phyloP scores from a whole-genome alignment of 1,139 yeast genomes.

The Williopsis jadinii region DNA sequence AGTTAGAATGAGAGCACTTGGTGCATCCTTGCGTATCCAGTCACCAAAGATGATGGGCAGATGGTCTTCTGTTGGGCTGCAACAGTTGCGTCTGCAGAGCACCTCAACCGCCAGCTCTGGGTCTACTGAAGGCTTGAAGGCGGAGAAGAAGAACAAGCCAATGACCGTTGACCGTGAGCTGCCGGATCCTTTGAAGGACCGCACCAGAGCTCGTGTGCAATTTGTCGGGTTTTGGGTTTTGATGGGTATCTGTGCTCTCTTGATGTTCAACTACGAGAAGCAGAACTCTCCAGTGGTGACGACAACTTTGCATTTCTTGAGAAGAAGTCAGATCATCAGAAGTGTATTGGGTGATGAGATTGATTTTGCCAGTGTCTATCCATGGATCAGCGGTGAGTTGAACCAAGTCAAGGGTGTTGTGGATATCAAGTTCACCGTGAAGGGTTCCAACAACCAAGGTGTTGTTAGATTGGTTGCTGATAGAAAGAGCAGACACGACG shows the following conservation, averaged over 20 bases:
- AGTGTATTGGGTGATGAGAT: slow-evolving; percentile 68
- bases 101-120: background rate
- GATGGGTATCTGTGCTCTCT: slow-evolving; percentile 56
- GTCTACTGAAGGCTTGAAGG: too few species aligned
- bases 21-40: too few species aligned
- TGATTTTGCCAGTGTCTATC: slow-evolving; percentile 61
- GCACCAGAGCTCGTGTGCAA: slow-evolving; percentile 42
- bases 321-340: slow-evolving; percentile 69
- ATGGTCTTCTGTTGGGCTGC: too few species aligned
- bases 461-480: slow-evolving; percentile 50
- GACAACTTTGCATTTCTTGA: slow-evolving; percentile 78
- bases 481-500: slow-evolving; percentile 47
- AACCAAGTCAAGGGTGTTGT: slow-evolving; percentile 80
- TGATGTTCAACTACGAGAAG: slow-evolving; percentile 88
- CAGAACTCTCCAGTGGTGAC: slow-evolving; percentile 80
- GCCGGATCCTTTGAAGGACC: slow-evolving; percentile 66
- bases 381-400: slow-evolving; percentile 85
- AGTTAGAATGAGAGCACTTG: too few species aligned
- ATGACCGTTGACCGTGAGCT: slow-evolving; percentile 59
- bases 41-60: too few species aligned
- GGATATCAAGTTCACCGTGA: slow-evolving; percentile 62
- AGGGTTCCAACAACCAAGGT: slow-evolving; percentile 55
- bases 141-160: slow-evolving; percentile 24
- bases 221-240: slow-evolving; percentile 57
- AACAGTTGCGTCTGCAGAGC: background rate